Conservation (phyloP, 176 grass and related monocot species). For the Eremochloa ophiuroides region DNA sequence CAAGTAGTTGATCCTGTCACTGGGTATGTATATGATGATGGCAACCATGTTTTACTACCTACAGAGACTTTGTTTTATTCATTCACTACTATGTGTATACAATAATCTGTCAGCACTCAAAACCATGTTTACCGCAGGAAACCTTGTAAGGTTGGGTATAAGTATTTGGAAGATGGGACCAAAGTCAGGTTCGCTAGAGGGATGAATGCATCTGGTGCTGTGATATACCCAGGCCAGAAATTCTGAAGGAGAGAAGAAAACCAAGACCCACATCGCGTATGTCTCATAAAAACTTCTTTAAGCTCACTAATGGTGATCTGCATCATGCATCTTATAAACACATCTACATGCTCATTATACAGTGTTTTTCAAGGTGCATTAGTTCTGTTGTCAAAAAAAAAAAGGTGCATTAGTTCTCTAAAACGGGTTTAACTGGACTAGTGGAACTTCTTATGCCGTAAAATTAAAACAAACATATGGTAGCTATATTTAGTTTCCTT, state of each 20-base stretch:
- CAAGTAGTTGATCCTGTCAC: constrained; percentile 86
- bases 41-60: background rate
- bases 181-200: constrained; percentile 85
- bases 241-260: constrained; percentile 93
- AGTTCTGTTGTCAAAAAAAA: too few relatives aligned
- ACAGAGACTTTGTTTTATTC: background rate
- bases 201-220: constrained; percentile 62
- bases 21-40: constrained; percentile 67
- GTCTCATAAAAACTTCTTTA: constrained; percentile 17
- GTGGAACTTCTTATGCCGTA: background rate
- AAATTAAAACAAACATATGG: background rate
- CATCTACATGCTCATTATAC: constrained; percentile 11
- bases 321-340: constrained; percentile 35
- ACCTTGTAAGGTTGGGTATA: constrained; percentile 80
- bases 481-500: background rate
- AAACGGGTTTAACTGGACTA: background rate
- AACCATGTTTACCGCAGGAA: constrained; percentile 40
- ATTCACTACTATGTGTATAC: background rate
- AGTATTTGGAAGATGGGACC: constrained; percentile 75
- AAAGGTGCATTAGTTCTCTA: background rate
- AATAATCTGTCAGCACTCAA: background rate
- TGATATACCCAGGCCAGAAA: constrained; percentile 88
- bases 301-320: constrained; percentile 35
- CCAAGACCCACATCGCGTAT: constrained; percentile 67
- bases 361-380: constrained; percentile 11